Evolutionary conservation across 2,329 filamentous ascomycete genomes (phyloP).

Genomic region (Neofusicoccum laricinum): DNA sequence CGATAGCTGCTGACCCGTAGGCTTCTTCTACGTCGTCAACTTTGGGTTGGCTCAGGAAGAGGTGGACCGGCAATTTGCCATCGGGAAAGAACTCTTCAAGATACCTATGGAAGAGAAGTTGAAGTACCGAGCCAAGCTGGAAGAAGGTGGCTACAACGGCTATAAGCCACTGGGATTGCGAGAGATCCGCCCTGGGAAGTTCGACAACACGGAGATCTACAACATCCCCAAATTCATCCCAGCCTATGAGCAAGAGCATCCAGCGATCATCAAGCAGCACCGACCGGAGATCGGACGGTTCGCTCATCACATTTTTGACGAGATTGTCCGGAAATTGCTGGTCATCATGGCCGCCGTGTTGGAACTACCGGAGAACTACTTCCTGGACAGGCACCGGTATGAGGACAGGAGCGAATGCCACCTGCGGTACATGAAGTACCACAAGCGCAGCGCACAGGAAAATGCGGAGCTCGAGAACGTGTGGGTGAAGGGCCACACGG

Average conservation of each 20-base stretch:
- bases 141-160: conserved; percentile 22
- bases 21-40: conserved; percentile 60
- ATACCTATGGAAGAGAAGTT: conserved; percentile 58
- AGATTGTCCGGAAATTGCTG: not conserved
- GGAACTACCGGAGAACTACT: conserved; percentile 6
- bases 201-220: conserved; percentile 59
- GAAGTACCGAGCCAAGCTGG: conserved; percentile 46
- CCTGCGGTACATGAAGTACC: not conserved
- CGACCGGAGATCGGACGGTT: conserved; percentile 54
- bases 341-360: not conserved
- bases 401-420: not conserved
- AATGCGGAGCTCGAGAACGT: conserved; percentile 29
- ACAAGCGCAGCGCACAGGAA: not conserved
- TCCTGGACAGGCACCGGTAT: not conserved
- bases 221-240: conserved; percentile 56
- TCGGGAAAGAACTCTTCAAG: conserved; percentile 58
- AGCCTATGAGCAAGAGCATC: conserved; percentile 24
- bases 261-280: conserved; percentile 42
- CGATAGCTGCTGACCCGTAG: not conserved
- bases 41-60: conserved; percentile 59
- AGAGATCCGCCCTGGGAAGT: conserved; percentile 27
- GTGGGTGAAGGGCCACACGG: conserved; percentile 31
- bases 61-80: conserved; percentile 59
- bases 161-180: conserved; percentile 41
- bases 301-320: conserved; percentile 20